Evolutionary conservation across 495 filamentous ascomycete species (phyloP), one percentile per base, ranked within the genome.

Genomic region (Recurvomyces mirabilis): DNA sequence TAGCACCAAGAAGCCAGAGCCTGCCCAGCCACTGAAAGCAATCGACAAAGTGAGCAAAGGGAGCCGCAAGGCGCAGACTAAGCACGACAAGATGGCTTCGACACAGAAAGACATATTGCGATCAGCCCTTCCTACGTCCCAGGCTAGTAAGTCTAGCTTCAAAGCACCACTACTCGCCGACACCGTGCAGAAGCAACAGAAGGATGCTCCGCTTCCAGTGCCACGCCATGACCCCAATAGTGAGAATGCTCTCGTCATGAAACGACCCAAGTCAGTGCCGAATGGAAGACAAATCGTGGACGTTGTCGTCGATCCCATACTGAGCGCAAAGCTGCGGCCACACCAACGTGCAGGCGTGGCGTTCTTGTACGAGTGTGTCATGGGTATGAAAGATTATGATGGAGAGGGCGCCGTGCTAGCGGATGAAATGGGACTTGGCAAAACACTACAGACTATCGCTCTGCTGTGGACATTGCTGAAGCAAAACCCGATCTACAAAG

Each of bases 351-450:
- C 84, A 51, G 83, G 83, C 34, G 78, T 87, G 13, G 67, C 73
- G 47, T 89, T 89, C 52, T 60, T 89, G 29, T 89, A 89, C 52
- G 82, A 87, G 60, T 87, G 83, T 59, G 77, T 89, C 0, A 89
- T 89, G 83, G 83, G 83, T 10, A 73, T 85, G 71, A 67, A 79
- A 31, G 58, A 66, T 21, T 84, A 75, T 50, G 76, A 78, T 49
- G 82, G 83, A 0, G 73, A 81, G 55, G 83, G 83, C 10, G 82
- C 80, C 2, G 81, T 89, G 41, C 63, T 89, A 23, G 84, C 84
- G 3, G 83, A 89, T 55, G 84, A 87, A 50, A 88, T 88, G 83
- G 83, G 83, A 2, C 53, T 88, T 7, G 83, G 83, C 11, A 88
- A 88, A 54, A 87, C 84, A 4, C 56, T 87, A 28, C 83, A 87